A percentile compares a stretch with the other conserved stretches of the same genome.
Evolutionary conservation across 306 rosid genomes (phyloP).

Genomic region (Rosa rugosa): DNA sequence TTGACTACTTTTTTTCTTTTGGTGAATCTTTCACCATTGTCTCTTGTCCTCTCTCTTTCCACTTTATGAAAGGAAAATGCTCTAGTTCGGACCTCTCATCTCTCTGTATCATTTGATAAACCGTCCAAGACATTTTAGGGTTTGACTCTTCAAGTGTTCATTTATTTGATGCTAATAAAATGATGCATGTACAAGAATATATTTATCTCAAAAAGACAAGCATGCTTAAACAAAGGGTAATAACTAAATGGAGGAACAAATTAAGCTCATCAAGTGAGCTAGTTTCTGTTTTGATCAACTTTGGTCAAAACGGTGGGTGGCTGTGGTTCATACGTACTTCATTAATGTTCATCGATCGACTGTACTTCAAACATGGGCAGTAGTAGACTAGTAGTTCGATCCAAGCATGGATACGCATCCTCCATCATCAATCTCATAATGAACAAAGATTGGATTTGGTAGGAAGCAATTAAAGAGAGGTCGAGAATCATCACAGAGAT

Average conservation of each 20-base stretch:
- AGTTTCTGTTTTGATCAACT: neutral
- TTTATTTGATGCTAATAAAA: neutral
- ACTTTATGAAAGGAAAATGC: no score
- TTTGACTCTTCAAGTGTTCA: neutral
- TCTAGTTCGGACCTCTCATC: neutral
- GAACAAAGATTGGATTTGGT: neutral
- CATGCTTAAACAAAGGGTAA: neutral
- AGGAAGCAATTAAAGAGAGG: neutral
- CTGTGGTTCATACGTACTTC: neutral
- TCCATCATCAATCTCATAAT: slow-evolving; percentile 1
- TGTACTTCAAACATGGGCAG: neutral
- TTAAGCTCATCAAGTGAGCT: neutral
- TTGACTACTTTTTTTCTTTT: no score
- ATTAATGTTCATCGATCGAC: neutral
- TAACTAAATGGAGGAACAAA: neutral
- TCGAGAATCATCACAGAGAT: neutral
- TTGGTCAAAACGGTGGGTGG: slow-evolving; percentile 1
- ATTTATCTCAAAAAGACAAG: neutral
- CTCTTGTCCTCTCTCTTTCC: no score
- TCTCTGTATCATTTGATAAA: neutral
- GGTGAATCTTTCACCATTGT: no score
- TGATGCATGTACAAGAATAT: neutral
- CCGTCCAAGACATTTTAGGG: neutral
- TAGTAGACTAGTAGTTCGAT: neutral
- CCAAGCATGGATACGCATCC: neutral